phyloP scores from a whole-genome alignment of 371 early-diverging fungal species.

The Lichtheimia ramosa region DNA sequence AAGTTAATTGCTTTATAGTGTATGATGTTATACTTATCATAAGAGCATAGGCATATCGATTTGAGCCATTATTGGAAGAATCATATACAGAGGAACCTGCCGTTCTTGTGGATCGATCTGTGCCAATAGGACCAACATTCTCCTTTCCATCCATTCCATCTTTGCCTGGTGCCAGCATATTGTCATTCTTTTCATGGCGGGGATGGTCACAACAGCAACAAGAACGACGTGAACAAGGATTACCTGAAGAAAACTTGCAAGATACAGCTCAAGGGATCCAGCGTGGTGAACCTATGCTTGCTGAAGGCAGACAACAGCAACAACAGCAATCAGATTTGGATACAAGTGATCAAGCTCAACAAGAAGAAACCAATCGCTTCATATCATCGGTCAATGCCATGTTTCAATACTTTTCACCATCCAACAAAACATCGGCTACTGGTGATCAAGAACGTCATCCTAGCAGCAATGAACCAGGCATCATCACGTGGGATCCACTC shows the following conservation, averaged over 20 bases:
- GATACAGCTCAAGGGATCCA: not conserved
- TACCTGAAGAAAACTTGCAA: not conserved
- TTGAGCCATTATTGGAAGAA: constrained; percentile 47
- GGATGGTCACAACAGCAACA: constrained; percentile 12
- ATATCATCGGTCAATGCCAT: constrained; percentile 23
- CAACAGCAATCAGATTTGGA: not conserved
- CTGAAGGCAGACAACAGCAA: not conserved
- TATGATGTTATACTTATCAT: not conserved
- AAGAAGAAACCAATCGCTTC: constrained; percentile 8
- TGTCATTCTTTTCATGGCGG: constrained; percentile 43
- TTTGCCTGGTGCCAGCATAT: constrained; percentile 32
- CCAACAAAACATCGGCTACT: not conserved
- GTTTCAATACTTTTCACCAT: constrained; percentile 19
- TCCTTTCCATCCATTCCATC: constrained; percentile 47
- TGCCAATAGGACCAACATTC: constrained; percentile 43
- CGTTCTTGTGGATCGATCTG: constrained; percentile 41
- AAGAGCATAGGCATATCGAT: constrained; percentile 39
- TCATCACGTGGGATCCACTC: constrained; percentile 35
- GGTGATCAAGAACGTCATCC: not conserved
- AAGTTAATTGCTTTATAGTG: not conserved
- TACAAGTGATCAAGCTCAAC: not conserved
- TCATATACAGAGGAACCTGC: constrained; percentile 51
- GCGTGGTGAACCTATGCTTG: constrained; percentile 4
- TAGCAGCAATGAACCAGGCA: constrained; percentile 14
- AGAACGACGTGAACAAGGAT: constrained; percentile 12